Base-by-base conservation (phyloP, 148 eudicot species). In the Suaeda aralocaspica region DNA sequence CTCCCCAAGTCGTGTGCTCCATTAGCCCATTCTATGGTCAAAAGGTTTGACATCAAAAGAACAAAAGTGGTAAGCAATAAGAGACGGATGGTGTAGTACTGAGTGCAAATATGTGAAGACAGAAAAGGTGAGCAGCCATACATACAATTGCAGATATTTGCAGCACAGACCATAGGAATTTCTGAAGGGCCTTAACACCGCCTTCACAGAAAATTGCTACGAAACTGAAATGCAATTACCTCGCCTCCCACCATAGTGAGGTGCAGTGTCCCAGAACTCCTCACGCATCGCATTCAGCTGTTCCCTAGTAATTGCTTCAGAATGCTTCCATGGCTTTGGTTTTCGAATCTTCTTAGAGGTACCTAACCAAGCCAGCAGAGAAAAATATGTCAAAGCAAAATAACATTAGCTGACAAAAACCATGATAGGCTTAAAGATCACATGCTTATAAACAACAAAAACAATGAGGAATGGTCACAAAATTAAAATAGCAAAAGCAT, bases 211-310 rank as follows among this genome's bases (percentile, higher is more conserved):
- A 6, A 62, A 13, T 34, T 21, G 24, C 39, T 12, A 50, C 34
- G 12, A 60, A 59, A 1, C n/a, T 57, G 2, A 16, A 70, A 30
- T 29, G 60, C 34, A 44, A 59, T 29, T 72, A 91, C 96, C 96
- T 88, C 80, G 83, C 65, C 78, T 80, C 46, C 96, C 96, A 67
- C 92, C 91, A 76, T 91, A 91, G 73, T 91, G 97, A 31, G 93
- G 97, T 58, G 97, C 91, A 70, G 97, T 88, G 71, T 88, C 97
- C 97, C 97, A 91, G 72, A 91, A 91, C 72, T 88, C 97, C 61
- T 91, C 97, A 62, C 97, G 94, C 91, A 88, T 79, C 83, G 74
- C 78, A 62, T 67, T 77, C 59, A 88, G 84, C 68, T 88, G 89
- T 66, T 60, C 82, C 74, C 77, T 78, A 26, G 94, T 88, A 42